Conservation (phyloP, 768 basidiomycete genomes). For the Tubosaeta sp. region DNA sequence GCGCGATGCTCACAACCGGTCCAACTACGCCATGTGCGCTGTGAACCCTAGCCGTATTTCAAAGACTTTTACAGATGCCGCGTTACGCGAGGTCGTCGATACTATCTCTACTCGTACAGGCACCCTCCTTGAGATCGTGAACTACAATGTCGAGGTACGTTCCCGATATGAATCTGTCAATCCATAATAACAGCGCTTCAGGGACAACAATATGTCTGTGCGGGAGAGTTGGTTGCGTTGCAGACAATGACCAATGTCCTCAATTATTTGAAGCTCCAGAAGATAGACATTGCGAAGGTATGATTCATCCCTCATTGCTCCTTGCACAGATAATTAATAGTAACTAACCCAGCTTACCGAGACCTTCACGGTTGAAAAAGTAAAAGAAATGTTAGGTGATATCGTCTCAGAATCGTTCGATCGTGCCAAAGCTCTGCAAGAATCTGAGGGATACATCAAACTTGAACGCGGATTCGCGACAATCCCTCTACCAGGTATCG, state of each 20-base stretch:
- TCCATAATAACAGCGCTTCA: slow-evolving; percentile 29
- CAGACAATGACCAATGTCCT: slow-evolving; percentile 94
- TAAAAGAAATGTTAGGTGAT: slow-evolving; percentile 92
- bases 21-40: slow-evolving; percentile 99
- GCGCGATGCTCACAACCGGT: slow-evolving; percentile 87
- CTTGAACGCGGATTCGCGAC: slow-evolving; percentile 97
- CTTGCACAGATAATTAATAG: neutral
- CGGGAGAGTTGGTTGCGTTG: slow-evolving; percentile 90
- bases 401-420: slow-evolving; percentile 83
- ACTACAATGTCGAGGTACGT: slow-evolving; percentile 86
- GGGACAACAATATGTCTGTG: slow-evolving; percentile 99
- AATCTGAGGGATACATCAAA: slow-evolving; percentile 82
- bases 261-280: slow-evolving; percentile 95
- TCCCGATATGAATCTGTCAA: neutral
- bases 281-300: slow-evolving; percentile 88
- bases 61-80: slow-evolving; percentile 89
- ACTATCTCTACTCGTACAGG: slow-evolving; percentile 73
- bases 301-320: neutral
- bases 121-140: slow-evolving; percentile 94
- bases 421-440: slow-evolving; percentile 73
- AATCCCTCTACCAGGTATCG: slow-evolving; percentile 93
- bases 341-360: slow-evolving; percentile 66
- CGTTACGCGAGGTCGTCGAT: slow-evolving; percentile 96
- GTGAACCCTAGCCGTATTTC: slow-evolving; percentile 96
- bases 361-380: slow-evolving; percentile 83